Evolutionary conservation across 805 yeast genomes (phyloP).

Genomic region (Metschnikowia borealis): DNA sequence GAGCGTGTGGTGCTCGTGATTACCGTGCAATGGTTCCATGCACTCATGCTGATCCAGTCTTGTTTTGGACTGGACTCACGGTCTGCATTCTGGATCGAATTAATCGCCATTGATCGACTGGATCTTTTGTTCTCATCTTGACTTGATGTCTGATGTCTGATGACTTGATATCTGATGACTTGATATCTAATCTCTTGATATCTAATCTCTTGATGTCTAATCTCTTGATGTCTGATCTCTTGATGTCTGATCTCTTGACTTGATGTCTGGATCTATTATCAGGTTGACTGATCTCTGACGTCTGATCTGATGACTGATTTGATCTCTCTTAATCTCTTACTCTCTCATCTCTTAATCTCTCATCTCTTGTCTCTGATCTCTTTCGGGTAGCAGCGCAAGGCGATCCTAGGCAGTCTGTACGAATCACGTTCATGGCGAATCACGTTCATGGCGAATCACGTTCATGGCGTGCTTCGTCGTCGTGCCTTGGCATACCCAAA

Average conservation of each 20-base stretch:
- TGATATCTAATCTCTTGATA: neutral
- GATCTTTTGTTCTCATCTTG: neutral
- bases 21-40: neutral
- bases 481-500: neutral
- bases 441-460: too few relatives aligned
- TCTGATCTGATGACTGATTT: too few relatives aligned
- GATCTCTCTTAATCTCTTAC: neutral
- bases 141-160: too few relatives aligned
- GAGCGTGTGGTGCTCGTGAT: slow-evolving; percentile 1
- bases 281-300: too few relatives aligned
- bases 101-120: neutral
- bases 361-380: neutral
- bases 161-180: too few relatives aligned
- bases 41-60: neutral
- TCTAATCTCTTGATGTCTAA: neutral
- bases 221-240: too few relatives aligned
- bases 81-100: neutral
- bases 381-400: neutral
- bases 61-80: neutral
- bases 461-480: neutral
- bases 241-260: too few relatives aligned
- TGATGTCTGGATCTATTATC: neutral
- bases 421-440: neutral
- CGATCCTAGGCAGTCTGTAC: neutral
- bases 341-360: neutral